These are phyloP conservation scores for Ascomycota sp. DNA, from an alignment of 2,329 filamentous ascomycete species.

Conservation along the genomic window DNA sequence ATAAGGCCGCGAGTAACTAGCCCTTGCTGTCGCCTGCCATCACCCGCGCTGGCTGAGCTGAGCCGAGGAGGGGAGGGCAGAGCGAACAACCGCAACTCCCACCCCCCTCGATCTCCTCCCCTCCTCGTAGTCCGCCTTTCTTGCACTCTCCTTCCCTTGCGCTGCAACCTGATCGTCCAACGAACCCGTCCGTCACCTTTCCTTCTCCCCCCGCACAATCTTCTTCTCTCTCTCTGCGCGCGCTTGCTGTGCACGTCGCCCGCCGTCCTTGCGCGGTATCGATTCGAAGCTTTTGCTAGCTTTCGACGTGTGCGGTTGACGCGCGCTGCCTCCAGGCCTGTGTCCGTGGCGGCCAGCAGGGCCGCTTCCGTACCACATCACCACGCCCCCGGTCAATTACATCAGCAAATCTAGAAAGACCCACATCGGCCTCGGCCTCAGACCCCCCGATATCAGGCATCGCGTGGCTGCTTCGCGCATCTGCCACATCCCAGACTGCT, in stretches of 20 bases:
- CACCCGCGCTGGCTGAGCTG: too few species aligned
- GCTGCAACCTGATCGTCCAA: constrained; percentile 6
- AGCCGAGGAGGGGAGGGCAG: too few species aligned
- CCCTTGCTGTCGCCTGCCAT: too few species aligned
- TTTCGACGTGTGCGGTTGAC: constrained; percentile 18
- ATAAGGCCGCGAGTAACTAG: too few species aligned
- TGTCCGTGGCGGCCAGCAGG: background rate
- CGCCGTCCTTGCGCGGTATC: constrained; percentile 6
- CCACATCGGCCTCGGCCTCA: background rate
- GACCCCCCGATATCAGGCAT: background rate
- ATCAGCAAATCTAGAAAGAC: constrained; percentile 8
- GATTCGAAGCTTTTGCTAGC: constrained; percentile 27
- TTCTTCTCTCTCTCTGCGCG: constrained; percentile 8
- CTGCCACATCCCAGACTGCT: constrained; percentile 1
- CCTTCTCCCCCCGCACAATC: constrained; percentile 7
- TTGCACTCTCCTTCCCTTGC: constrained; percentile 7
- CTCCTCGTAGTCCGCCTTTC: too few species aligned
- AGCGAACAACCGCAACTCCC: too few species aligned
- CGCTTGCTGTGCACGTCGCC: constrained; percentile 8
- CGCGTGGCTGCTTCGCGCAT: background rate
- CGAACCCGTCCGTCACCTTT: constrained; percentile 7
- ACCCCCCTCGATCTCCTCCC: too few species aligned
- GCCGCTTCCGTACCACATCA: constrained; percentile 11
- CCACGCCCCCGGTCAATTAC: constrained; percentile 13
- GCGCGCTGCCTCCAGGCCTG: constrained; percentile 21